phyloP scores from a whole-genome alignment of 441 rosid species.

The Metrosideros polymorpha region DNA sequence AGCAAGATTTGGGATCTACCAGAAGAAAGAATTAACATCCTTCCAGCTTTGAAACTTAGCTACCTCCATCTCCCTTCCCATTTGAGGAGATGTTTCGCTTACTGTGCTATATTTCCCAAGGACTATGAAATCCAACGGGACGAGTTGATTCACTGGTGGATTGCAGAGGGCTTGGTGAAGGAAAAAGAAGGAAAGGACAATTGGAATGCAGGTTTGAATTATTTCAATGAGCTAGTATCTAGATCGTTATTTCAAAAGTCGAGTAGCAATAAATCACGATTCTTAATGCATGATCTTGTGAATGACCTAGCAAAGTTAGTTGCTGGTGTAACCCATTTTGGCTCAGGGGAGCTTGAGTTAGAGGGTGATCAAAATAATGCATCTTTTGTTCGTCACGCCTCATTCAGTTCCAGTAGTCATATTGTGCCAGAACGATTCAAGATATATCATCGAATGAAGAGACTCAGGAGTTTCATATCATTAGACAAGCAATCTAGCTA shows the following conservation, averaged over 20 bases:
- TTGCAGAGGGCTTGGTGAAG: not conserved
- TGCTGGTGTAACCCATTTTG: accelerated
- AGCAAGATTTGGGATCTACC: not conserved
- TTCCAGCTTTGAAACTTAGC: not conserved
- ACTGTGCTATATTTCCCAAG: not conserved
- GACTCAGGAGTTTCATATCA: not conserved
- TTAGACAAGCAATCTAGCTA: not conserved
- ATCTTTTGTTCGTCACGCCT: not conserved
- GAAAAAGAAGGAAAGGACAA: accelerated
- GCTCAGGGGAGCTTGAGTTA: accelerated
- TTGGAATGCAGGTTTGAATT: not conserved
- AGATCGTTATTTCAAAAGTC: not conserved
- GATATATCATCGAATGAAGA: not conserved
- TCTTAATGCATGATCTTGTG: not conserved
- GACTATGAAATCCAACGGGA: not conserved
- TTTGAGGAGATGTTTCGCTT: not conserved
- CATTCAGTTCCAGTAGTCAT: accelerated
- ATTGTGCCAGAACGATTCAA: not conserved
- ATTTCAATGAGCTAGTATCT: not conserved
- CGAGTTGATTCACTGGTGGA: not conserved
- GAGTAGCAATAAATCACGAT: accelerated
- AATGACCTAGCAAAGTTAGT: not conserved
- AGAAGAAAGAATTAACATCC: not conserved
- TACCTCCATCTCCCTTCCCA: accelerated
- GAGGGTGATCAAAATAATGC: not conserved